A percentile compares a stretch with the other conserved stretches of the same genome.
Evolutionary conservation across 257 asterid species (phyloP).

Genomic region (Petunia axillaris): DNA sequence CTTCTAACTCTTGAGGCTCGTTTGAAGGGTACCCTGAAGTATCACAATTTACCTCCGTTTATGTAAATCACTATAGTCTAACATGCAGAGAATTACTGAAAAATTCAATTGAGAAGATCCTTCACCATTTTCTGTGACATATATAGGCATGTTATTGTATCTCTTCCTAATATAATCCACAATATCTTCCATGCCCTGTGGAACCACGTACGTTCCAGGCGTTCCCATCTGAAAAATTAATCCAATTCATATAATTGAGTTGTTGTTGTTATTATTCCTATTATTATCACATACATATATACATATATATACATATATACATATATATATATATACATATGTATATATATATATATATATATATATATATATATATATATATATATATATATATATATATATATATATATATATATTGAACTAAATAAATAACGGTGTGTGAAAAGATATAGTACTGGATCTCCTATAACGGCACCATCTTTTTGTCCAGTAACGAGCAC

Average conservation of each 20-base stretch:
- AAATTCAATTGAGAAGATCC: not conserved
- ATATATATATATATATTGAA: no score
- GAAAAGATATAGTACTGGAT: conserved; percentile 41
- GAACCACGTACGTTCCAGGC: conserved; percentile 53
- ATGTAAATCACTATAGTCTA: no score
- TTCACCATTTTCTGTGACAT: conserved; percentile 73
- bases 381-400: no score
- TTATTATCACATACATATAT: no score
- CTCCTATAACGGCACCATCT: conserved; percentile 70
- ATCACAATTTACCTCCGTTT: no score
- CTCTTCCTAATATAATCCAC: conserved; percentile 55
- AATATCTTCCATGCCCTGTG: conserved; percentile 63
- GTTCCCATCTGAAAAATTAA: conserved; percentile 48
- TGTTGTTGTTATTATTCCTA: no score
- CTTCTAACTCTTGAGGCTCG: not conserved
- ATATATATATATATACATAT: no score
- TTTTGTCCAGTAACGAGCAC: conserved; percentile 40
- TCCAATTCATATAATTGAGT: not conserved
- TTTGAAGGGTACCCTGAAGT: conserved; percentile 60
- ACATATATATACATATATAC: no score
- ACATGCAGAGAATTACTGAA: not conserved
- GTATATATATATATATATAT: no score
- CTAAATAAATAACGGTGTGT: not conserved
- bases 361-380: no score
- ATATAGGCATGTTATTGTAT: conserved; percentile 70